These are phyloP conservation scores for Leccinum subrobustum DNA, from an alignment of 1,284 basidiomycete species.

Conservation along the genomic window DNA sequence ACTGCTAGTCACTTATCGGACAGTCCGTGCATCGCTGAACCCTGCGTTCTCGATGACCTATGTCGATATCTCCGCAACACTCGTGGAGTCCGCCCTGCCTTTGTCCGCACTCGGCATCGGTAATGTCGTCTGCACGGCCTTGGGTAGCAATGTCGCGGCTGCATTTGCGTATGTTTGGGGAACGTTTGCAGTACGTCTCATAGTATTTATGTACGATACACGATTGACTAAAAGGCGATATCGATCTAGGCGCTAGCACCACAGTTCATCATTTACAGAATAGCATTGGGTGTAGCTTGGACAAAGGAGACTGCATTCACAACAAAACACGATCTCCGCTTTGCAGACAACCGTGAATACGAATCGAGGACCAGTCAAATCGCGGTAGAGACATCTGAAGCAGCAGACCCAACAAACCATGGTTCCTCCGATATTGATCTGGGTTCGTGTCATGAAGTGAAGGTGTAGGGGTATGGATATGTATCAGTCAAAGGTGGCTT, in stretches of 20 bases:
- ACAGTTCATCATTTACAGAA: constrained; percentile 9
- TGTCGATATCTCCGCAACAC: constrained; percentile 3
- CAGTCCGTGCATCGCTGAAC: not conserved
- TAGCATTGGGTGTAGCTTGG: constrained; percentile 3
- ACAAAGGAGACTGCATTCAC: constrained; percentile 1
- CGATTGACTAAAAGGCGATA: not conserved
- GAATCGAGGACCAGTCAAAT: not conserved
- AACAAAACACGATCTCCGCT: not conserved
- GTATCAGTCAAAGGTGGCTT: not conserved
- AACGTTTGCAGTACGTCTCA: constrained; percentile 1
- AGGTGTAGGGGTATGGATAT: not conserved
- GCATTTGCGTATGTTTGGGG: not conserved
- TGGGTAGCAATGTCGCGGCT: not conserved
- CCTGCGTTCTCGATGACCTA: not conserved
- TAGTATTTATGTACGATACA: not conserved
- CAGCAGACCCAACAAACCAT: not conserved
- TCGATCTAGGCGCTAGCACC: constrained; percentile 3
- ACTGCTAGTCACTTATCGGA: not conserved
- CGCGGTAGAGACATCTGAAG: not conserved
- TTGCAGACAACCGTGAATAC: not conserved
- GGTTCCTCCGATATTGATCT: not conserved
- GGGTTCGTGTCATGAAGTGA: not conserved
- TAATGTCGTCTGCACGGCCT: not conserved
- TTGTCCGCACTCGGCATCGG: constrained; percentile 1
- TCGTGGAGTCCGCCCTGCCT: constrained; percentile 6